Conservation (phyloP, 2,329 filamentous ascomycete genomes). For the Lachnellula hyalina region DNA sequence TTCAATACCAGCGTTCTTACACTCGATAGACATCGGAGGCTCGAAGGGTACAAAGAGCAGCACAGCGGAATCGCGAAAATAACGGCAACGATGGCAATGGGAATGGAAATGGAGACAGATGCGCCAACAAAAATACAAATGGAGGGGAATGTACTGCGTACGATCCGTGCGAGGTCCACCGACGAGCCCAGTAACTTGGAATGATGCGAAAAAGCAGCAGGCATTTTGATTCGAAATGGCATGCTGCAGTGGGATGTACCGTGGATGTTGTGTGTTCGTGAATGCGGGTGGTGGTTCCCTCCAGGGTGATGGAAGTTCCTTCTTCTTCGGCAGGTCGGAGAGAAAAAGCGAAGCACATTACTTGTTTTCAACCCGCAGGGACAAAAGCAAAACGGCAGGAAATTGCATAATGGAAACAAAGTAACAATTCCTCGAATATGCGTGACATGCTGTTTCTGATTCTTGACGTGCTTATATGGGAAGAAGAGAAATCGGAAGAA, state of each 20-base stretch:
- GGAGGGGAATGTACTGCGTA: background rate
- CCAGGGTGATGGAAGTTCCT: background rate
- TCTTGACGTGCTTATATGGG: background rate
- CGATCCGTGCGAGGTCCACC: background rate
- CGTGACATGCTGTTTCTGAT: background rate
- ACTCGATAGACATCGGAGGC: background rate
- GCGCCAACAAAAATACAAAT: background rate
- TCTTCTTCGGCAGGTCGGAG: slow-evolving; percentile 1
- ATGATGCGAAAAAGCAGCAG: background rate
- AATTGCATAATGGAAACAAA: background rate
- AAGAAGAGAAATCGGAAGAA: background rate
- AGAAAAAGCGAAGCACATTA: slow-evolving; percentile 2
- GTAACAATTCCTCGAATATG: background rate
- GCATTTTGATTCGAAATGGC: background rate
- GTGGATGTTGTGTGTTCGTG: background rate
- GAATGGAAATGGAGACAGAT: background rate
- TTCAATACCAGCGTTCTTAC: background rate
- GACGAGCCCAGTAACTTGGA: background rate
- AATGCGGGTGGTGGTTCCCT: background rate
- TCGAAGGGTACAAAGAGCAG: slow-evolving; percentile 3
- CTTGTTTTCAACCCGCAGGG: background rate
- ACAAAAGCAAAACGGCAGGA: background rate
- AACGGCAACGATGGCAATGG: background rate
- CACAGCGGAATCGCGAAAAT: slow-evolving; percentile 11
- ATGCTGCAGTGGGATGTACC: background rate